Base-by-base conservation (phyloP, 331 rosid genomes). In the Arachis monticola region DNA sequence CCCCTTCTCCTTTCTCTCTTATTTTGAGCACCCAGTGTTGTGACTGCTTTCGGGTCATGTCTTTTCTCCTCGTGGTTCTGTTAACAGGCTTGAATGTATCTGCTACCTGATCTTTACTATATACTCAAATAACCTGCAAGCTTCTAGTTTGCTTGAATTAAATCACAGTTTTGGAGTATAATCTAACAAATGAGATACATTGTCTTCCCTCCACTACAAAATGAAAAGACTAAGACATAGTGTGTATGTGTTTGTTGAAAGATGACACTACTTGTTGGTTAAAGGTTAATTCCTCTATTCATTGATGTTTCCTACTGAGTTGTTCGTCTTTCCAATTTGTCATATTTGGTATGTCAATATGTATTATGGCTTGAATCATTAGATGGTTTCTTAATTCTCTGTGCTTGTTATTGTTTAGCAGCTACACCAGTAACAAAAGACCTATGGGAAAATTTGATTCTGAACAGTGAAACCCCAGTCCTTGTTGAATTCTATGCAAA, bases 401-500 rank as follows among this genome's bases (percentile, higher is more conserved):
- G 82, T 35, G 40, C 4, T 14, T 58, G 74, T 77, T 82, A 74
- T 51, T 56, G 10, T 60, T 5, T 83, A 73, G 87, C 89, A 89
- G 97, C 94, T 77, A 63, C 82, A 41, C 83, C 65, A 4, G 83
- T 93, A 46, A 89, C 87, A 58, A 76, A 84, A 75, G 91, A 87
- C 64, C 83, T 85, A 2, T 93, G 98, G 97, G 86, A 89, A 41
- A 88, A 65, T 8, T 70, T 86, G 1, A 83, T 93, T 53, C 73
- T 91, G 69, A 85, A 84, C 41, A 85, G 97, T 40, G 84, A 87
- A 79, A 80, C 80, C 13, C 95, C 97, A 13, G 98, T 93, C 44
- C 90, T 93, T 1, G 97, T 93, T 27, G 96, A 89, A 73, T 93
- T 93, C 79, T 93, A 88, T 42, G 97, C 98, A 1, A 89, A 87